These are phyloP conservation scores for Pseudogymnoascus sp. DNA, from an alignment of 2,329 filamentous ascomycete species.

Conservation along the genomic window DNA sequence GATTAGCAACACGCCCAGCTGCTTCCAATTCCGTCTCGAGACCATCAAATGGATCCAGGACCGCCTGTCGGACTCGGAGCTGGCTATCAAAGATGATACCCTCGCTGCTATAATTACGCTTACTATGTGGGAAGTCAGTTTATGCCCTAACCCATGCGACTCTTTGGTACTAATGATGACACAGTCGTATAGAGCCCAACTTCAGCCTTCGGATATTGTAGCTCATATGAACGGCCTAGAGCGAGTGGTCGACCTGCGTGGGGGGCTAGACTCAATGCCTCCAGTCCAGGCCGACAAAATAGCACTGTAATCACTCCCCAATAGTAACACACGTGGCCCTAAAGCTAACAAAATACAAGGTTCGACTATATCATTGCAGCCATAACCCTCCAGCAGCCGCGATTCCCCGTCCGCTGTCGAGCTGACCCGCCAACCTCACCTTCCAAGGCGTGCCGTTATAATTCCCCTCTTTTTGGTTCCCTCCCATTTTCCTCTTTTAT, in stretches of 20 bases:
- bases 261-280: conserved; percentile 13
- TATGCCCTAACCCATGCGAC: conserved; percentile 2
- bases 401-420: conserved; percentile 15
- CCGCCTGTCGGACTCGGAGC: conserved; percentile 11
- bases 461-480: conserved; percentile 11
- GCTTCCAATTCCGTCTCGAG: conserved; percentile 16
- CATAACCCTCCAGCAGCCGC: conserved; percentile 13
- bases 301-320: conserved; percentile 11
- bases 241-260: conserved; percentile 14
- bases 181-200: conserved; percentile 14
- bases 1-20: conserved; percentile 16
- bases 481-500: conserved; percentile 2
- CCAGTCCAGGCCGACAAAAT: conserved; percentile 15
- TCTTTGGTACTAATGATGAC: not conserved
- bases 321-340: not conserved
- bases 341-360: conserved; percentile 8
- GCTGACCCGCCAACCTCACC: not conserved
- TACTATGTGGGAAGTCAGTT: conserved; percentile 18
- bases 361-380: conserved; percentile 18
- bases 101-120: conserved; percentile 18
- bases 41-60: conserved; percentile 17
- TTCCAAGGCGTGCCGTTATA: not conserved
- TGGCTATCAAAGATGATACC: conserved; percentile 12
- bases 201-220: conserved; percentile 14
- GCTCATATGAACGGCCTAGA: conserved; percentile 17